These are phyloP conservation scores for Deuterostichococcus epilithicus DNA, from an alignment of 139 green algal species.

Conservation along the genomic window DNA sequence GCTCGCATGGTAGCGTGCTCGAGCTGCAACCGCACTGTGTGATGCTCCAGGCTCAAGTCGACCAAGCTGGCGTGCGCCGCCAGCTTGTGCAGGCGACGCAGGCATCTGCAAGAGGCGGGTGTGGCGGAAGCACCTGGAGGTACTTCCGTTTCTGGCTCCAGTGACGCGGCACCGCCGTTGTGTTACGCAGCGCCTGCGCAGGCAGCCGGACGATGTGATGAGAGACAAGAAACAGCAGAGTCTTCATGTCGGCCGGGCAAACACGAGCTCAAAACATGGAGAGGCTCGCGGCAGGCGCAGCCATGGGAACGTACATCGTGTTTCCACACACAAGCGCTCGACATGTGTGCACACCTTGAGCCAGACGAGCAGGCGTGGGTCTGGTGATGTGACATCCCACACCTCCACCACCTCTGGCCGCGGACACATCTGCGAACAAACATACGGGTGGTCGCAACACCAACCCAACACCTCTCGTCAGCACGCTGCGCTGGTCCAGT, in stretches of 20 bases:
- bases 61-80: too few relatives aligned
- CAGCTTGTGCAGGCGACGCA: too few relatives aligned
- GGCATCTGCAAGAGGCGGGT: not conserved
- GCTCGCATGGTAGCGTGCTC: too few relatives aligned
- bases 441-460: not conserved
- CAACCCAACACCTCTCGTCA: not conserved
- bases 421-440: conserved; percentile 53
- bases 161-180: conserved; percentile 88
- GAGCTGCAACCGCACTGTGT: not conserved
- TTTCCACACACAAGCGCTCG: not conserved
- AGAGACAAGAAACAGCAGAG: too few relatives aligned
- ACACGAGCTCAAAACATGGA: not conserved
- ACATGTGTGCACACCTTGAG: conserved; percentile 71
- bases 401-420: conserved; percentile 95
- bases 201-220: not conserved
- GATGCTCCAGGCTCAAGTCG: not conserved
- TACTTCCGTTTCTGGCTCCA: conserved; percentile 98
- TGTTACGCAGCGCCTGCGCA: conserved; percentile 78
- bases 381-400: conserved; percentile 91
- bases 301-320: too few relatives aligned
- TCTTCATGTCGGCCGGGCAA: too few relatives aligned
- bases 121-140: conserved; percentile 22
- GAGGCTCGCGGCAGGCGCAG: too few relatives aligned
- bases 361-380: conserved; percentile 89
- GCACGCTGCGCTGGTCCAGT: too few relatives aligned